Evolutionary conservation across 2,329 filamentous ascomycete species (phyloP).

Genomic region (Bertia moriformis): DNA sequence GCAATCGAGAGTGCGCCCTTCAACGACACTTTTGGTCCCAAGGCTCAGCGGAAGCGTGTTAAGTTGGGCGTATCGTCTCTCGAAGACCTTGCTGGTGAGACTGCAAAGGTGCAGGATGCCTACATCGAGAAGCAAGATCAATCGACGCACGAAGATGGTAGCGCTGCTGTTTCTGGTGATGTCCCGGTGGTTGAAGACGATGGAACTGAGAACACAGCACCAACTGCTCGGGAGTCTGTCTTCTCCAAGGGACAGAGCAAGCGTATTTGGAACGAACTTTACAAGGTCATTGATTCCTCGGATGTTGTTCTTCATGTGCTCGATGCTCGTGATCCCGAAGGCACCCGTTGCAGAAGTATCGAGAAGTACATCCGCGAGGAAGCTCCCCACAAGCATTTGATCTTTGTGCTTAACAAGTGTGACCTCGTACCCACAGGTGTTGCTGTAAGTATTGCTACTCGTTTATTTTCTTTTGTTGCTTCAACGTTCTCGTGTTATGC

Average conservation of each 20-base stretch:
- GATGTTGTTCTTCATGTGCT: conserved; percentile 93
- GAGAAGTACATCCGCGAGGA: conserved; percentile 91
- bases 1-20: conserved; percentile 78
- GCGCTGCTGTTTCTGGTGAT: conserved; percentile 38
- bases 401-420: conserved; percentile 81
- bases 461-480: conserved; percentile 4
- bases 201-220: conserved; percentile 28
- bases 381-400: conserved; percentile 87
- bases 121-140: conserved; percentile 74
- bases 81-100: conserved; percentile 66
- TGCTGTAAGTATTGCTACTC: conserved; percentile 61
- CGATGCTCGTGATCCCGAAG: conserved; percentile 76
- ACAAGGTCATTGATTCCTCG: conserved; percentile 89
- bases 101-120: conserved; percentile 64
- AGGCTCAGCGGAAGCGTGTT: conserved; percentile 80
- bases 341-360: conserved; percentile 76
- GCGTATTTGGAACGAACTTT: conserved; percentile 90
- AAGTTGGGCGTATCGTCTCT: conserved; percentile 76
- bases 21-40: conserved; percentile 78
- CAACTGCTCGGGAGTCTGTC: conserved; percentile 65
- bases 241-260: conserved; percentile 93
- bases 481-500: conserved; percentile 4
- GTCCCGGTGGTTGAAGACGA: conserved; percentile 22
- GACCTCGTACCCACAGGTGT: conserved; percentile 85
- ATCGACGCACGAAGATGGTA: conserved; percentile 61